These are phyloP conservation scores for Botryosphaeria dothidea DNA, from an alignment of 2,329 filamentous ascomycete species.

Conservation along the genomic window DNA sequence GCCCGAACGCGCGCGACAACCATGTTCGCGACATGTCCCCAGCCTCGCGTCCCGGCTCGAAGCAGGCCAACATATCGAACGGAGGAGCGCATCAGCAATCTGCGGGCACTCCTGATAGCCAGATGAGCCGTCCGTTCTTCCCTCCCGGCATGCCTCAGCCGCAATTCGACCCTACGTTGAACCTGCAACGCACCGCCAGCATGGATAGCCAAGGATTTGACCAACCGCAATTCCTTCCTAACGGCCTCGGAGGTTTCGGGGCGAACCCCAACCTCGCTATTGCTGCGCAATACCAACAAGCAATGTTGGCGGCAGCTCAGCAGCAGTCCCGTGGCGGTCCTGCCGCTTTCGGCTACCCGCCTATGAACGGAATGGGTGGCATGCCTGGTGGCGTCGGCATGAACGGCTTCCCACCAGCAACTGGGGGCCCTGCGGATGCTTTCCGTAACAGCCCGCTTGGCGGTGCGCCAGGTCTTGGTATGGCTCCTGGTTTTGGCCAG, in stretches of 20 bases:
- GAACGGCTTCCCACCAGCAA: conserved; percentile 13
- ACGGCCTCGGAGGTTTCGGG: conserved; percentile 34
- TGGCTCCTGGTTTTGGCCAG: conserved; percentile 14
- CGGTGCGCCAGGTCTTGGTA: conserved; percentile 14
- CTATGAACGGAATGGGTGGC: conserved; percentile 17
- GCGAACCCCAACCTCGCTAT: conserved; percentile 28
- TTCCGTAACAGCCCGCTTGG: conserved; percentile 16
- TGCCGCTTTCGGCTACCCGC: conserved; percentile 15
- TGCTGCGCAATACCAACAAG: conserved; percentile 55
- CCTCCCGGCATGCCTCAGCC: conserved; percentile 34
- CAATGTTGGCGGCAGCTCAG: conserved; percentile 47
- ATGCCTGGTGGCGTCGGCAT: conserved; percentile 15
- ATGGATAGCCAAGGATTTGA: conserved; percentile 53
- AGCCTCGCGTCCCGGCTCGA: conserved; percentile 37
- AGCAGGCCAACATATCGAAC: conserved; percentile 30
- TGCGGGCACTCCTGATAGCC: conserved; percentile 23
- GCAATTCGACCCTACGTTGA: conserved; percentile 41
- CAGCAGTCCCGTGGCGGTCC: conserved; percentile 12
- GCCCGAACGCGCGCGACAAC: conserved; percentile 29
- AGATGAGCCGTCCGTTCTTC: conserved; percentile 32
- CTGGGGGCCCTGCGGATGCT: conserved; percentile 10
- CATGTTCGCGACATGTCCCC: conserved; percentile 34
- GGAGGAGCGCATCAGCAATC: conserved; percentile 12
- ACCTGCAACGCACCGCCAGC: conserved; percentile 48
- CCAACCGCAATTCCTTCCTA: conserved; percentile 38